phyloP scores from a whole-genome alignment of 2,329 filamentous ascomycete species.

The Apiospora arundinis region DNA sequence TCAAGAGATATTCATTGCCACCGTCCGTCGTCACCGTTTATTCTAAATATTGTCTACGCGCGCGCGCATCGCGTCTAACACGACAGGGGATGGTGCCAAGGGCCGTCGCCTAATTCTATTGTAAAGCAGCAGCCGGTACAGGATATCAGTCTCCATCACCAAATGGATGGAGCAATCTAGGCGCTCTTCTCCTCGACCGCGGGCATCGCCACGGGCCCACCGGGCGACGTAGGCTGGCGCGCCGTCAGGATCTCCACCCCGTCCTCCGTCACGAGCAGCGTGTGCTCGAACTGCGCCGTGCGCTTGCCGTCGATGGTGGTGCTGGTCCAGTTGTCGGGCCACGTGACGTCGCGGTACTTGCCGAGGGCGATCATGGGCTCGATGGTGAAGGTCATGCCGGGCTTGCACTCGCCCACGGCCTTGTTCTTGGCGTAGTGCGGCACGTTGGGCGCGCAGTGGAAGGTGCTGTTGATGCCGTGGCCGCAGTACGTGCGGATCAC shows the following conservation, averaged over 20 bases:
- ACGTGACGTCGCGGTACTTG: constrained; percentile 90
- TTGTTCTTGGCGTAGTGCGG: constrained; percentile 99
- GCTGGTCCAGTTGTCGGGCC: constrained; percentile 99
- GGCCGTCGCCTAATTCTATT: background rate
- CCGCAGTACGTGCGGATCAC: constrained; percentile 97
- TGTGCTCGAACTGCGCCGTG: constrained; percentile 95
- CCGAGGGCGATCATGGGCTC: constrained; percentile 98
- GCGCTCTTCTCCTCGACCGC: constrained; percentile 31
- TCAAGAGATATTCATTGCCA: no score
- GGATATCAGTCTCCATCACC: background rate
- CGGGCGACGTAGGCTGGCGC: constrained; percentile 73
- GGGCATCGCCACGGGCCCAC: constrained; percentile 71
- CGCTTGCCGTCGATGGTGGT: constrained; percentile 87
- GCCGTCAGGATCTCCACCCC: constrained; percentile 86
- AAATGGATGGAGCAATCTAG: constrained; percentile 20
- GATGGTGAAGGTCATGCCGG: constrained; percentile 98
- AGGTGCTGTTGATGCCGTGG: constrained; percentile 91
- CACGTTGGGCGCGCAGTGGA: constrained; percentile 92
- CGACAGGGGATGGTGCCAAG: background rate
- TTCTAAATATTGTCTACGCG: no score
- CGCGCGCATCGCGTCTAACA: background rate
- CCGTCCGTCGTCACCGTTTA: no score
- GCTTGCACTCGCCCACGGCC: constrained; percentile 90
- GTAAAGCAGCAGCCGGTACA: background rate
- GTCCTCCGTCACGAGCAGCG: constrained; percentile 81